Percentiles rank a stretch among this genome's conserved stretches.
Conservation (phyloP, 2,329 filamentous ascomycete species). For the Endothia cerciana region DNA sequence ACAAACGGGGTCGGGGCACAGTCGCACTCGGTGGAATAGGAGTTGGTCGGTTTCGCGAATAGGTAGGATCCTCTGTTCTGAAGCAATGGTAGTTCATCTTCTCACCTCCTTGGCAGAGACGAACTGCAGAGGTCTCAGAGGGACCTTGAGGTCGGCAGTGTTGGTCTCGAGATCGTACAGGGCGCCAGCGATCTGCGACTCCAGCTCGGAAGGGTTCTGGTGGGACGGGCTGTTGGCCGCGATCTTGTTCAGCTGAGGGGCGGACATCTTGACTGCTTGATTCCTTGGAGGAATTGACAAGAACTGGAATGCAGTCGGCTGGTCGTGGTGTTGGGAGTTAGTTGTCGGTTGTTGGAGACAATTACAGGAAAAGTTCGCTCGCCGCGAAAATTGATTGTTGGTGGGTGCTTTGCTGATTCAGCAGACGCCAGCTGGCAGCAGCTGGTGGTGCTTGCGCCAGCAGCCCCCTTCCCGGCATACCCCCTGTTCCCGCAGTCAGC, state of each 20-base stretch:
- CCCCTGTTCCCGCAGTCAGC: too few relatives aligned
- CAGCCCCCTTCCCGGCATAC: background rate
- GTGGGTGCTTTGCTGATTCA: slow-evolving; percentile 2
- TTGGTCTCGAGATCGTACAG: slow-evolving; percentile 99
- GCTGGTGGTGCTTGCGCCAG: background rate
- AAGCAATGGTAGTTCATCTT: slow-evolving; percentile 38
- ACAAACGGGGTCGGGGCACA: slow-evolving; percentile 25
- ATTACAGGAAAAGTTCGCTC: slow-evolving; percentile 15
- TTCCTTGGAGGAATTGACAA: slow-evolving; percentile 28
- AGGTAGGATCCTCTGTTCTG: slow-evolving; percentile 2
- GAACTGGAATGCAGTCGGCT: slow-evolving; percentile 27
- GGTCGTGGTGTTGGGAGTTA: slow-evolving; percentile 27
- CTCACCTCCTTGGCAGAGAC: slow-evolving; percentile 99
- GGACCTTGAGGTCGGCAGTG: slow-evolving; percentile 95
- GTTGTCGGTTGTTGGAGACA: slow-evolving; percentile 22
- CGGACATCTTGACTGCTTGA: slow-evolving; percentile 60
- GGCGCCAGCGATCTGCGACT: slow-evolving; percentile 94
- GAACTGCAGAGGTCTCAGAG: slow-evolving; percentile 97
- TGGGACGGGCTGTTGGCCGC: slow-evolving; percentile 95
- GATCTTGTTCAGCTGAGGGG: slow-evolving; percentile 93
- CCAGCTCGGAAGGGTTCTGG: slow-evolving; percentile 95
- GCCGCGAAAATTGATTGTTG: slow-evolving; percentile 23
- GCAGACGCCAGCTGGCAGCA: slow-evolving; percentile 18
- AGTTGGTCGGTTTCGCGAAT: slow-evolving; percentile 34
- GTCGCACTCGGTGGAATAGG: slow-evolving; percentile 48